Evolutionary conservation across 345 rosid species (phyloP), one percentile per base, ranked within the genome.

Genomic region (Citrus cavaleriei): DNA sequence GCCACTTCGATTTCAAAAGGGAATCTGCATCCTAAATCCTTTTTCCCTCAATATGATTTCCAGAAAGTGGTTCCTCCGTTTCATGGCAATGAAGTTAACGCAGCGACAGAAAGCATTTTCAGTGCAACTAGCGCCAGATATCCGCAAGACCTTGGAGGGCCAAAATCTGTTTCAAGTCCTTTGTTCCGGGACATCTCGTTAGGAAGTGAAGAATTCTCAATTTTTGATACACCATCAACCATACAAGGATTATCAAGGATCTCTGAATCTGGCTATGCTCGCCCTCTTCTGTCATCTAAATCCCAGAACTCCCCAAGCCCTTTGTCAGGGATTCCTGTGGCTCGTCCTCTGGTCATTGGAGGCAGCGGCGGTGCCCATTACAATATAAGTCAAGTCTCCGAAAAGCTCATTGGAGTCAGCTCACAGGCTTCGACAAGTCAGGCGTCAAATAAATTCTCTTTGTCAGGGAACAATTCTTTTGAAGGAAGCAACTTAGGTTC

Each of bases 271-370:
- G 83, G 87, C 75, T 77, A 93, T 91, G 98, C 98, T 93, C 93
- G 80, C 97, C 89, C 97, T 93, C 98, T 93, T 95, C 98, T 95
- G 97, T 95, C 98, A 90, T 59, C 90, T 76, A 90, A 86, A 81
- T 87, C 93, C 71, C 91, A 81, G 76, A 79, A 81, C 81, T 82
- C 83, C 10, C 63, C 87, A 3, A 81, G 83, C 82, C 85, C 82
- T 57, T 76, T 86, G 13, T 80, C 86, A 30, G 88, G 85, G 78
- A 80, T 71, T 83, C 82, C 83, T 72, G 61, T 80, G 72, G 81
- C 78, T 18, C 76, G 64, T 74, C 75, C 91, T 83, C 77, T 80
- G 24, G 74, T 81, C 71, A 79, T 81, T n/a, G 86, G 85, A 72
- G 71, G 77, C 10, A 81, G 65, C 75, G 76, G 63, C 75, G 77